phyloP scores from a whole-genome alignment of 352 stramenopile species.

The Phytophthora multivora region DNA sequence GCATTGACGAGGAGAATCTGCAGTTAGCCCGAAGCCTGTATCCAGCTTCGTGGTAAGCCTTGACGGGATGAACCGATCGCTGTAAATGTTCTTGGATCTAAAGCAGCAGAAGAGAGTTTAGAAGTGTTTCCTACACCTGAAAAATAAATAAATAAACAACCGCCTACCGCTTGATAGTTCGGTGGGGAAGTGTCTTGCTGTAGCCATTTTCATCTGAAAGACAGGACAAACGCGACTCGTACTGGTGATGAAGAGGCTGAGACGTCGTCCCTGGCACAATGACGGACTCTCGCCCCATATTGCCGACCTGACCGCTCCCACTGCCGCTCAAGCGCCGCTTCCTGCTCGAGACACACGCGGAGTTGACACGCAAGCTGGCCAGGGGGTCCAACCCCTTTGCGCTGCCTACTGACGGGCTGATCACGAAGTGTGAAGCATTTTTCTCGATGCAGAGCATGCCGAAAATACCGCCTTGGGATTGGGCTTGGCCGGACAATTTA shows the following conservation, averaged over 20 bases:
- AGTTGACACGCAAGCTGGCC: constrained; percentile 11
- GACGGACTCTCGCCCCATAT: constrained; percentile 22
- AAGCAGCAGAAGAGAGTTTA: constrained; percentile 4
- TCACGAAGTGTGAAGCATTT: constrained; percentile 34
- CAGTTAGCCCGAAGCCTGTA: constrained; percentile 64
- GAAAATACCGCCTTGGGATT: constrained; percentile 43
- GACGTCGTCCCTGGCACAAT: constrained; percentile 17
- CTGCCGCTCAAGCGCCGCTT: constrained; percentile 29
- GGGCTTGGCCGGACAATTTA: constrained; percentile 35
- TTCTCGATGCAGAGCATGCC: constrained; percentile 36
- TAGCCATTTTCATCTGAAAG: constrained; percentile 41
- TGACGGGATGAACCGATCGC: constrained; percentile 87
- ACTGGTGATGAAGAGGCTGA: constrained; percentile 56
- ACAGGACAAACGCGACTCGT: constrained; percentile 45
- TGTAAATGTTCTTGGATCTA: constrained; percentile 86
- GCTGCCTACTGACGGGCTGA: constrained; percentile 24
- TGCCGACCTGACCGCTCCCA: constrained; percentile 4
- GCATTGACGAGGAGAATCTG: constrained; percentile 46
- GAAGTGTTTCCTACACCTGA: background rate
- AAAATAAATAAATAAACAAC: background rate
- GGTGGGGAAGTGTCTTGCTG: constrained; percentile 44
- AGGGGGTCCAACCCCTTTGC: constrained; percentile 11
- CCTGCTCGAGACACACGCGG: constrained; percentile 15
- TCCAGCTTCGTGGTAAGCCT: constrained; percentile 76
- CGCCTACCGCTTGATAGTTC: constrained; percentile 53